A percentile compares a stretch with the other conserved stretches of the same genome.
Conservation (phyloP, 2,329 filamentous ascomycete species). For the Phyllosticta citribraziliensis region DNA sequence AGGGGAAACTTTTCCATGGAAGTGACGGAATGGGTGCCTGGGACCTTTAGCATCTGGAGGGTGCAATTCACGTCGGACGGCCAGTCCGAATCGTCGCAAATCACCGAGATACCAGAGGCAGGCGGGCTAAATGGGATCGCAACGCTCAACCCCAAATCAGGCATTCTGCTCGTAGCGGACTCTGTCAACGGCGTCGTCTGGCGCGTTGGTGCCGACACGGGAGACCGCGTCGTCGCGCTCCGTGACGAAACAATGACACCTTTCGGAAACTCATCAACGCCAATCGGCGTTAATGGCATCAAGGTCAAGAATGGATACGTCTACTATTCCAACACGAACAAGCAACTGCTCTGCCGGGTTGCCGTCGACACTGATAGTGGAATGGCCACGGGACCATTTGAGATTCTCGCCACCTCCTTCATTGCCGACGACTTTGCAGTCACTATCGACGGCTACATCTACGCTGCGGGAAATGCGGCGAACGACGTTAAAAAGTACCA, state of each 20-base stretch:
- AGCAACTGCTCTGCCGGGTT: slow-evolving; percentile 13
- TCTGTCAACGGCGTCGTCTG: slow-evolving; percentile 15
- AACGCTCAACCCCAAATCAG: slow-evolving; percentile 11
- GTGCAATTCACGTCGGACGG: neutral
- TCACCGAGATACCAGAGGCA: slow-evolving; percentile 13
- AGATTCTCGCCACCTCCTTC: neutral
- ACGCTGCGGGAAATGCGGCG: neutral
- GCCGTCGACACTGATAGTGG: slow-evolving; percentile 12
- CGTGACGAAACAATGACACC: slow-evolving; percentile 13
- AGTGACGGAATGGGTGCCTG: neutral
- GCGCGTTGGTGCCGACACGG: slow-evolving; percentile 12
- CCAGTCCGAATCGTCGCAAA: slow-evolving; percentile 7
- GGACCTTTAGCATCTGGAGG: neutral
- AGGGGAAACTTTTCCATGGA: slow-evolving; percentile 6
- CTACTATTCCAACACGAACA: slow-evolving; percentile 18
- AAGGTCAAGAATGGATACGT: slow-evolving; percentile 11
- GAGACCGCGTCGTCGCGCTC: slow-evolving; percentile 11
- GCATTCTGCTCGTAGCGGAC: slow-evolving; percentile 17
- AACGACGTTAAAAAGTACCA: slow-evolving; percentile 4
- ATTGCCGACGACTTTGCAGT: slow-evolving; percentile 6
- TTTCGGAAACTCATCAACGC: slow-evolving; percentile 3
- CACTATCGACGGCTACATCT: neutral
- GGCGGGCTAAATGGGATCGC: slow-evolving; percentile 19
- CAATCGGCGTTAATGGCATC: slow-evolving; percentile 18
- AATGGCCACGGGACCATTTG: neutral